These are phyloP conservation scores for Yamadazyma kitorensis DNA, from an alignment of 805 yeast species.

Conservation along the genomic window DNA sequence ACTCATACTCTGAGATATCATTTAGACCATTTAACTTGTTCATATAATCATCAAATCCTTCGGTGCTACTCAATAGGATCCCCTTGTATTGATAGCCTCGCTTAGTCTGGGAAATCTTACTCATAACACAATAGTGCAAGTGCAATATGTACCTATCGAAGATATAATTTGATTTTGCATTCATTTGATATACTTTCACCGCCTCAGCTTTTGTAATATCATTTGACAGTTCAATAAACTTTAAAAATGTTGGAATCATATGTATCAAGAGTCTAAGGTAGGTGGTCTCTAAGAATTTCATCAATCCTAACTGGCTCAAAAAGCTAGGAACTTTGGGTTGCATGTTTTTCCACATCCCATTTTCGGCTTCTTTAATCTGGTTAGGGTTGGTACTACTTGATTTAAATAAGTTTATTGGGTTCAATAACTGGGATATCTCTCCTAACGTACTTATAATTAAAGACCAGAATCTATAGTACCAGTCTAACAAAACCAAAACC, in stretches of 20 bases:
- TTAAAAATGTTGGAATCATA: too few species aligned
- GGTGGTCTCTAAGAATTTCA: too few species aligned
- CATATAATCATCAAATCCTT: conserved; percentile 19
- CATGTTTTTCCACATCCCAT: too few species aligned
- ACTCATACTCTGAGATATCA: neutral
- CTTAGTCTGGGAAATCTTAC: conserved; percentile 14
- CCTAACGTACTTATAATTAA: neutral
- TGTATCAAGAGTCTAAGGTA: too few species aligned
- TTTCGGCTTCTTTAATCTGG: too few species aligned
- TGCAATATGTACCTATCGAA: conserved; percentile 38
- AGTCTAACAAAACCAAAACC: conserved; percentile 1
- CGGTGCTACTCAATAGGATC: conserved; percentile 12
- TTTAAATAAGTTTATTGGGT: too few species aligned
- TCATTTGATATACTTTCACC: conserved; percentile 2
- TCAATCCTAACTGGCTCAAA: too few species aligned
- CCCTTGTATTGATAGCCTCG: conserved; percentile 14
- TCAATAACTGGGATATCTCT: too few species aligned
- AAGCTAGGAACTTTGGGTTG: too few species aligned
- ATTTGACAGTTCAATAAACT: conserved; percentile 2
- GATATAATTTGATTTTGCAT: conserved; percentile 28
- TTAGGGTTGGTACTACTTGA: too few species aligned
- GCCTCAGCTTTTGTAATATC: conserved; percentile 3
- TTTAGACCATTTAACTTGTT: neutral
- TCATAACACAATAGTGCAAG: conserved; percentile 27
- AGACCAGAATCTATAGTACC: conserved; percentile 11